Evolutionary conservation across 2,329 filamentous ascomycete species (phyloP).

Genomic region (Rugonectria rugulosa): DNA sequence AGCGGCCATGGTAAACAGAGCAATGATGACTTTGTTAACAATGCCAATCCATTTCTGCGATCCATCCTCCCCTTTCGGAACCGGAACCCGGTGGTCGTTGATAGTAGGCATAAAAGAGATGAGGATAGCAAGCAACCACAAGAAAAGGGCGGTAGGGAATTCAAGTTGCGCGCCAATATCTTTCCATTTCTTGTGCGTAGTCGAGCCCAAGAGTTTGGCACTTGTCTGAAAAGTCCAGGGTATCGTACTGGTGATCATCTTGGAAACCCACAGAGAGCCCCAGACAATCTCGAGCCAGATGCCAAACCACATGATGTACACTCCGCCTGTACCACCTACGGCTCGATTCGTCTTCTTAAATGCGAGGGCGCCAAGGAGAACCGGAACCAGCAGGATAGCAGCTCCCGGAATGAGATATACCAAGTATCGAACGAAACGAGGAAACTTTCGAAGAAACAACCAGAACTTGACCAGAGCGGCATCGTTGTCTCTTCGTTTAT

Average conservation of each 20-base stretch:
- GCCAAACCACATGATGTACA: slow-evolving; percentile 86
- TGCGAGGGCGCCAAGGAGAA: slow-evolving; percentile 53
- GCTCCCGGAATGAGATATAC: slow-evolving; percentile 57
- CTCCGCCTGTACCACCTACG: slow-evolving; percentile 73
- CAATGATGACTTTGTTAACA: slow-evolving; percentile 85
- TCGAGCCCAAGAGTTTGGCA: slow-evolving; percentile 79
- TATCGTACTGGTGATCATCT: slow-evolving; percentile 60
- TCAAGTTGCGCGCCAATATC: slow-evolving; percentile 88
- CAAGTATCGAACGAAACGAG: slow-evolving; percentile 57
- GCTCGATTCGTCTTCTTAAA: slow-evolving; percentile 51
- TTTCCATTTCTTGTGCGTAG: slow-evolving; percentile 91
- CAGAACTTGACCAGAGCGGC: slow-evolving; percentile 51
- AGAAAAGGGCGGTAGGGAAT: slow-evolving; percentile 83
- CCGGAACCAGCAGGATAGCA: slow-evolving; percentile 54
- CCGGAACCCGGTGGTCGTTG: slow-evolving; percentile 60
- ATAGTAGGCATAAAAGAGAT: slow-evolving; percentile 87
- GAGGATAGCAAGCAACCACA: slow-evolving; percentile 90
- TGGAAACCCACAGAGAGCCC: slow-evolving; percentile 85
- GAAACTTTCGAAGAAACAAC: slow-evolving; percentile 56
- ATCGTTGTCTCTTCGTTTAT: slow-evolving; percentile 44
- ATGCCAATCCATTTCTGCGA: slow-evolving; percentile 74
- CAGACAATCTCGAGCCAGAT: slow-evolving; percentile 96
- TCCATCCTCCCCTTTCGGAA: slow-evolving; percentile 51
- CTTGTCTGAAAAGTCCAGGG: slow-evolving; percentile 57
- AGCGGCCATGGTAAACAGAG: slow-evolving; percentile 79